These are phyloP conservation scores for Sequoiadendron giganteum DNA, from an alignment of 75 land plant genomes.

Conservation along the genomic window DNA sequence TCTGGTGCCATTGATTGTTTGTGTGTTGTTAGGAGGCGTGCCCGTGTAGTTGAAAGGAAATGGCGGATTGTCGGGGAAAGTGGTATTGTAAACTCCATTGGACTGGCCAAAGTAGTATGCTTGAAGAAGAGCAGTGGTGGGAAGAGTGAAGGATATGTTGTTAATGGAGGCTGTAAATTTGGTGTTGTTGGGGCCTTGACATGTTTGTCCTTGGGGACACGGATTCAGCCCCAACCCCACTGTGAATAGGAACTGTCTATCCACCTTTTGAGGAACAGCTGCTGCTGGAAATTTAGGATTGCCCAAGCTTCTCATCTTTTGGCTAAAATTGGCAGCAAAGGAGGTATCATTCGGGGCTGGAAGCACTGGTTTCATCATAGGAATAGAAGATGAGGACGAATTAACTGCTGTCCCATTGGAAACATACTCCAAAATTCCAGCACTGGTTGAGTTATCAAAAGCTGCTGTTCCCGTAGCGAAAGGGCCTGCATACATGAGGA, in stretches of 20 bases:
- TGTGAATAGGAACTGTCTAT: conserved; percentile 40
- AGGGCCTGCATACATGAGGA: no score
- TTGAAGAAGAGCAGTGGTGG: conserved; percentile 35
- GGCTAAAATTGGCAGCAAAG: no score
- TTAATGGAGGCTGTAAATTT: conserved; percentile 41
- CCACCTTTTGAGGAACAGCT: conserved; percentile 33
- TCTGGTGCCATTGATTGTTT: conserved; percentile 13
- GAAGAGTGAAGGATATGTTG: conserved; percentile 48
- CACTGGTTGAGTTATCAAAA: no score
- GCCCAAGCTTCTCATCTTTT: neutral
- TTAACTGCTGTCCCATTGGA: no score
- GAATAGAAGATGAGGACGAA: no score
- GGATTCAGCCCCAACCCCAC: conserved; percentile 43
- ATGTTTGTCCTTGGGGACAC: conserved; percentile 33
- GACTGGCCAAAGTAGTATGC: conserved; percentile 28
- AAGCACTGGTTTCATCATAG: no score
- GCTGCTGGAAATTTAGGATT: conserved; percentile 23
- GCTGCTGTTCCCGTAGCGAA: no score
- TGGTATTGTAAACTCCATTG: conserved; percentile 36
- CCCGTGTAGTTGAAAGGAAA: conserved; percentile 42
- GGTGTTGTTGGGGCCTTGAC: conserved; percentile 46
- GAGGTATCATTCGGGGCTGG: no score
- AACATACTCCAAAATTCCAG: no score
- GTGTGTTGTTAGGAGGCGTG: conserved; percentile 35
- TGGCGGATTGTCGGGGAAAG: conserved; percentile 33